Percentiles rank a stretch among this genome's conserved stretches.
Evolutionary conservation across 179 eudicot species (phyloP).

Genomic region (Silene vulgaris): DNA sequence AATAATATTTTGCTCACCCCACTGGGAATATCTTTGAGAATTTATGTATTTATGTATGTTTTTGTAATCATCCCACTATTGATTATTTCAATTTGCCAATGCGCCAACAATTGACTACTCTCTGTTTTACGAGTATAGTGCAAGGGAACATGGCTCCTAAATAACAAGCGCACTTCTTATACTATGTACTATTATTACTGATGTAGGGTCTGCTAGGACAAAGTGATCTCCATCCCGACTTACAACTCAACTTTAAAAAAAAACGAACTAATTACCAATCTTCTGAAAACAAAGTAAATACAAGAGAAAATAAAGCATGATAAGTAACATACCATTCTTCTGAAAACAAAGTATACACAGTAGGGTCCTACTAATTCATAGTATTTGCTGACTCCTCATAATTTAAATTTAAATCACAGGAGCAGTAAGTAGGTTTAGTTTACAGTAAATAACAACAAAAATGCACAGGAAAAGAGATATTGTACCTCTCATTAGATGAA

Average conservation of each 20-base stretch:
- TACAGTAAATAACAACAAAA: not conserved
- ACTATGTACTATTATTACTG: too few species aligned
- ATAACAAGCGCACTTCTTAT: too few species aligned
- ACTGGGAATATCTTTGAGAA: too few species aligned
- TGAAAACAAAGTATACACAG: not conserved
- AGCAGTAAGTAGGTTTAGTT: not conserved
- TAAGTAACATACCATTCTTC: too few species aligned
- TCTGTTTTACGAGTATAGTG: not conserved
- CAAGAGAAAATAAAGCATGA: too few species aligned
- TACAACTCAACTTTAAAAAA: not conserved
- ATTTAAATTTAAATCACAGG: not conserved
- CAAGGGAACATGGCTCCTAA: not conserved
- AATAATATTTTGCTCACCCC: too few species aligned
- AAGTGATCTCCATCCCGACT: too few species aligned
- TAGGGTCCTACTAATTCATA: not conserved
- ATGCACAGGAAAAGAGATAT: not conserved
- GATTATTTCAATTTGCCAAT: not conserved
- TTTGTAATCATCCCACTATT: too few species aligned
- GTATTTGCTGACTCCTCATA: not conserved
- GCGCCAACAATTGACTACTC: not conserved
- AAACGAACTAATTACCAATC: too few species aligned
- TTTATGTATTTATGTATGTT: too few species aligned
- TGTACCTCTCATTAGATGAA: constrained; percentile 54
- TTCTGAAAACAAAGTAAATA: too few species aligned
- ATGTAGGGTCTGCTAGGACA: too few species aligned